Base-by-base conservation (phyloP, 345 rosid species). In the Citrus maxima region DNA sequence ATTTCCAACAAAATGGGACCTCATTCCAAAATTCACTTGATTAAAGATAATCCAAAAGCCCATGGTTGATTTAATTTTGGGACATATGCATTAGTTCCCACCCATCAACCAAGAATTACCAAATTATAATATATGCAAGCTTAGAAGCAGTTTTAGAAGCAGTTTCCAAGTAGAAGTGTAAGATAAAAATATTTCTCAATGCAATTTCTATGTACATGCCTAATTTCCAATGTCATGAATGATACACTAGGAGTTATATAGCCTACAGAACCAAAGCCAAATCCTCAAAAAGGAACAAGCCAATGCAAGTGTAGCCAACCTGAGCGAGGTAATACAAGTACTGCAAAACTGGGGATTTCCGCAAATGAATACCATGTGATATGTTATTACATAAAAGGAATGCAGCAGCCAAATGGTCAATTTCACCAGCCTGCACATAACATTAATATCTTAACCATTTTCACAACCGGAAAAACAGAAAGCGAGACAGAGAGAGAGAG, bases 321-420 rank as follows among this genome's bases (percentile, higher is more conserved):
- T 88, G 91, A 75, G 89, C 85, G 64, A 88, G 89, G 80, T 86
- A 86, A 72, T 84, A 88, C 67, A 88, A 81, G 74, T 88, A 88
- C 84, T 88, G 91, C 81, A 88, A 83, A 80, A 86, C 87, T 28
- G 89, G 91, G 51, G 91, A 81, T 66, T 86, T 88, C 76, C 91
- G 80, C 78, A 88, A 84, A 73, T 81, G 86, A 84, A 88, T 85
- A 74, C 91, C 91, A 65, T 88, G 91, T 51, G 88, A 85, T 77
- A 86, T 88, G 76, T 88, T 85, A 80, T 81, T 82, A 69, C 89
- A 80, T 25, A 83, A 49, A 78, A 88, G 91, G 78, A 88, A 88
- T 63, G 86, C 86, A 62, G 89, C 89, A 78, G 88, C 91, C 82
- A 88, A 80, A 77, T 86, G 91, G 83, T 88, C 91, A 65, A 82